Evolutionary conservation across 345 rosid species (phyloP).

Genomic region (Aquilaria sinensis): DNA sequence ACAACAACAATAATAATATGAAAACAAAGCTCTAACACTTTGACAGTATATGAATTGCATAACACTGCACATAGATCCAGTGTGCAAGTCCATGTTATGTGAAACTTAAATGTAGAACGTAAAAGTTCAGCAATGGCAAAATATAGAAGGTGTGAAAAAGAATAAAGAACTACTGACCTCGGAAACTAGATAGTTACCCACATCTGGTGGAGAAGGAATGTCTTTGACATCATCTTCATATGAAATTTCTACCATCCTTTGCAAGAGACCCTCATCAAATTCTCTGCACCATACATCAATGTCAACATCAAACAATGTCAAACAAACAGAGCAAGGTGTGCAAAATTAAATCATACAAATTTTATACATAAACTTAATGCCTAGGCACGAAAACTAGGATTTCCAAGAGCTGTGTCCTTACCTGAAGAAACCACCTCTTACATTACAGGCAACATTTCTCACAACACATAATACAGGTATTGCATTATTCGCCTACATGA

Average conservation of each 20-base stretch:
- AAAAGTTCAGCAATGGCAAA: slow-evolving; percentile 7
- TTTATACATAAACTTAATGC: not conserved
- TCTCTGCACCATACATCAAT: slow-evolving; percentile 55
- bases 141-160: not conserved
- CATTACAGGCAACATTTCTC: slow-evolving; percentile 95
- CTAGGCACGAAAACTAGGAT: not conserved
- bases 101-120: not conserved
- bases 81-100: not conserved
- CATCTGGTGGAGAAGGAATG: slow-evolving; percentile 89
- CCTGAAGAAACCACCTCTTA: slow-evolving; percentile 97
- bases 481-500: slow-evolving; percentile 58
- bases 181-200: slow-evolving; percentile 80
- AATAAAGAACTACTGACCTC: slow-evolving; percentile 59
- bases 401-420: slow-evolving; percentile 23
- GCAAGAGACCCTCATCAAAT: slow-evolving; percentile 87
- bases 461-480: slow-evolving; percentile 87
- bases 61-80: no score
- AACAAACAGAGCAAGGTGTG: slow-evolving; percentile 13
- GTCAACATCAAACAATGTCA: slow-evolving; percentile 16
- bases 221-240: slow-evolving; percentile 74
- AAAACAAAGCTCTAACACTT: slow-evolving; percentile 2
- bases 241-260: slow-evolving; percentile 60
- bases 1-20: slow-evolving; percentile 11
- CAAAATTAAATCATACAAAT: slow-evolving; percentile 7
- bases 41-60: not conserved